phyloP scores from a whole-genome alignment of 169 alveolate species.

The Plasmodium gallinaceum region DNA sequence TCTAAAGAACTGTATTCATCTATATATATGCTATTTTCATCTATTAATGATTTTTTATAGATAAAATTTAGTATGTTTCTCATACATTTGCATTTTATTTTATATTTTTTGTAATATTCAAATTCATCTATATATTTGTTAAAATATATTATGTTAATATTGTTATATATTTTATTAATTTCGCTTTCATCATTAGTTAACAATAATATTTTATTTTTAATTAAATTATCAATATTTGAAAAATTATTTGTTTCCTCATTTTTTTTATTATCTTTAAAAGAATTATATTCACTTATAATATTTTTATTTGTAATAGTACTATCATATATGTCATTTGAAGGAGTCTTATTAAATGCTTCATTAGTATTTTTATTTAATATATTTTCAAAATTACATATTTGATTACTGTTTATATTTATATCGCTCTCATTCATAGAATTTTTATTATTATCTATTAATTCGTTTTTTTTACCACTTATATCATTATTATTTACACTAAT shows the following conservation, averaged over 20 bases:
- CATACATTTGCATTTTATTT: slow-evolving; percentile 63
- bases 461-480: not conserved
- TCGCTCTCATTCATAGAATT: not conserved
- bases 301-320: not conserved
- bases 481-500: not conserved
- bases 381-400: not conserved
- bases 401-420: not conserved
- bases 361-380: not conserved
- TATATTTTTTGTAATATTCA: slow-evolving; percentile 63
- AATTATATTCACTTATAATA: not conserved
- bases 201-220: not conserved
- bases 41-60: slow-evolving; percentile 27
- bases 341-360: not conserved
- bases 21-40: slow-evolving; percentile 48
- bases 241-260: not conserved
- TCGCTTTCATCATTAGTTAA: slow-evolving; percentile 42
- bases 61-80: slow-evolving; percentile 43
- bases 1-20: slow-evolving; percentile 56
- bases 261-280: not conserved
- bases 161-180: slow-evolving; percentile 45
- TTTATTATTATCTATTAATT: not conserved
- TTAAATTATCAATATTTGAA: not conserved
- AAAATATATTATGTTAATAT: slow-evolving; percentile 60
- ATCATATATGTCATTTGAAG: not conserved
- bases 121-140: slow-evolving; percentile 53